Evolutionary conservation across 2,329 filamentous ascomycete genomes (phyloP).

Genomic region (Alternaria viburni): DNA sequence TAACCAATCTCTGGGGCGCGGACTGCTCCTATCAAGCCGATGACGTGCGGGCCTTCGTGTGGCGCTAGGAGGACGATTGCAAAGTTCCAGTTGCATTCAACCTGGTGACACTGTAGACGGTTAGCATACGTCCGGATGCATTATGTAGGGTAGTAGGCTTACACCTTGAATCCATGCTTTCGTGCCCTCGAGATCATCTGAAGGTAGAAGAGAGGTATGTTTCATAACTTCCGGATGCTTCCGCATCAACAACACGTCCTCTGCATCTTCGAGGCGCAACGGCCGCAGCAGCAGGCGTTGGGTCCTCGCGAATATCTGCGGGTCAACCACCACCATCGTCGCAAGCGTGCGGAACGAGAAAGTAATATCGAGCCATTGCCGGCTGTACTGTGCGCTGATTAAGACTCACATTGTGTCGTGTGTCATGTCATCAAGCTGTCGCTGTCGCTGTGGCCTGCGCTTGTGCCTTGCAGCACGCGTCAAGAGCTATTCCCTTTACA

Average conservation of each 20-base stretch:
- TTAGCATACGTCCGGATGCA: neutral
- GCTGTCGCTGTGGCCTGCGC: conserved; percentile 3
- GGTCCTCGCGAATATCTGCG: conserved; percentile 49
- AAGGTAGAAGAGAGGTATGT: conserved; percentile 61
- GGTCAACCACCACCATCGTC: conserved; percentile 45
- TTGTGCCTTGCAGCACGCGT: conserved; percentile 13
- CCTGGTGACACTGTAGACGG: conserved; percentile 29
- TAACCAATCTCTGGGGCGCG: conserved; percentile 53
- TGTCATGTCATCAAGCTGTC: conserved; percentile 28
- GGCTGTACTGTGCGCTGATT: neutral
- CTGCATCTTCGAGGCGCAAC: conserved; percentile 57
- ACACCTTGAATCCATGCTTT: conserved; percentile 48
- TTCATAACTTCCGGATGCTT: conserved; percentile 67
- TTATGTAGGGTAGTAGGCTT: neutral
- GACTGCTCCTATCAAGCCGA: conserved; percentile 52
- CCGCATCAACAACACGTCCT: conserved; percentile 60
- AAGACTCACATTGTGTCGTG: conserved; percentile 24
- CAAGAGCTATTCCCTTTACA: conserved; percentile 25
- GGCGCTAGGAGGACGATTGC: conserved; percentile 50
- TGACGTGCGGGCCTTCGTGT: conserved; percentile 36
- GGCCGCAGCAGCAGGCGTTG: conserved; percentile 63
- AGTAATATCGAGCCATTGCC: conserved; percentile 24
- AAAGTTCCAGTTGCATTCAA: conserved; percentile 61
- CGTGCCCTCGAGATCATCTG: conserved; percentile 52
- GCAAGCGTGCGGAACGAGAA: neutral